Percentiles rank a stretch among this genome's conserved stretches.
These are phyloP conservation scores for Metarhizium robertsii DNA, from an alignment of 2,329 filamentous ascomycete genomes.

Conservation along the genomic window DNA sequence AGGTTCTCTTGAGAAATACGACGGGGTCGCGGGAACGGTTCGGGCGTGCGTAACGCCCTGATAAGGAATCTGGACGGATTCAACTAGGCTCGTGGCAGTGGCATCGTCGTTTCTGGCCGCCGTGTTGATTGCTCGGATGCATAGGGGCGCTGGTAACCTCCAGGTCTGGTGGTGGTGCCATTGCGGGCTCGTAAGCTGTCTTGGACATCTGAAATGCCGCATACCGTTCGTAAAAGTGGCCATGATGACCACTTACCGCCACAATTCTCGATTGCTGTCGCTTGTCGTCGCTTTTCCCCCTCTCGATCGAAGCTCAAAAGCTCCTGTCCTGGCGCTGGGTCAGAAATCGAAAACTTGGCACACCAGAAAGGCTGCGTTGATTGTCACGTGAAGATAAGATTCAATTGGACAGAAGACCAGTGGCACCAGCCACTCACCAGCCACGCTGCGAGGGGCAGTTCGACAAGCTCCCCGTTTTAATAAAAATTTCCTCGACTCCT, in stretches of 20 bases:
- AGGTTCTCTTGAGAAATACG: constrained; percentile 88
- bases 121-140: constrained; percentile 15
- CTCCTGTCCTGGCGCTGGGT: neutral
- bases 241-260: constrained; percentile 20
- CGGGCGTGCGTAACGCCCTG: constrained; percentile 47
- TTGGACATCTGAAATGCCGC: constrained; percentile 26
- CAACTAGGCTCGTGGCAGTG: constrained; percentile 9
- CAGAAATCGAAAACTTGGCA: neutral
- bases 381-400: constrained; percentile 16
- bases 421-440: constrained; percentile 9
- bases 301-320: neutral
- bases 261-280: neutral
- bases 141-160: constrained; percentile 15
- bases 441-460: constrained; percentile 24
- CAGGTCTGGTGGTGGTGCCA: constrained; percentile 18
- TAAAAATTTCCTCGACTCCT: constrained; percentile 23
- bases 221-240: constrained; percentile 23
- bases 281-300: neutral
- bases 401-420: neutral
- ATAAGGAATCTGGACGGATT: constrained; percentile 20
- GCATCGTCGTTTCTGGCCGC: constrained; percentile 10
- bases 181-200: constrained; percentile 20
- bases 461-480: constrained; percentile 13
- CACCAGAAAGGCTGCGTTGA: neutral
- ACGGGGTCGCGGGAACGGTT: constrained; percentile 72